Evolutionary conservation across 176 grass and related monocot species (phyloP), one percentile per base, ranked within the genome.

Genomic region (Thinopyrum elongatum): DNA sequence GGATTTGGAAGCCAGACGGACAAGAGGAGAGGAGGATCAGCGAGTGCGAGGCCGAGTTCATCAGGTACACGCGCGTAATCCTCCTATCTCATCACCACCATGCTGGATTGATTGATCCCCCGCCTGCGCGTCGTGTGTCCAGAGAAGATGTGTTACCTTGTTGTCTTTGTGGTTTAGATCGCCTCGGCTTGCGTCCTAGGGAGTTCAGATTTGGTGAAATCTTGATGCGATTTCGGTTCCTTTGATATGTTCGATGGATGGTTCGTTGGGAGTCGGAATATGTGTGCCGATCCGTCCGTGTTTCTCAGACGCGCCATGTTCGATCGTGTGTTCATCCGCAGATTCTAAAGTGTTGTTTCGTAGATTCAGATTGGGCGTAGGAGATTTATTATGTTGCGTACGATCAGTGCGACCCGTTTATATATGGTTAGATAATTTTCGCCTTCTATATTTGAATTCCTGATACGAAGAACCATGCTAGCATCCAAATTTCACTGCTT

Each of bases 51-150:
- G 12, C 35, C 64, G 22, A 39, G 28, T 53, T 83, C 65, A 25
- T 84, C 86, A 84, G 81, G 87, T 88, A 23, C 65, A 74, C 29
- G 7, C 65, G 10, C 25, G 5, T 7, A 1, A 25, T 61, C 34
- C 65, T 27, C 64, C 3, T 16, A 21, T 4, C 61, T 63, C 51
- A 30, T 44, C 19, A 26, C 2, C 21, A 10, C 62, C 67, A 36
- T 80, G 1, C 8, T 55, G 42, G 9, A 80, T 65, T 57, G 3
- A n/a, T 46, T 57, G 3, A 22, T 60, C 46, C 25, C 22, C 21
- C 19, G 55, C 44, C 8, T 9, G 16, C 14, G 72, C 72, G 42
- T 10, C 28, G 42, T 14, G 2, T 28, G 38, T 38, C 10, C 6
- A 4, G 13, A 19, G 22, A 80, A 49, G 7, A 15, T 7, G 12